Evolutionary conservation across 768 basidiomycete genomes (phyloP), one percentile per base, ranked within the genome.

Genomic region (Lanmaoa rubissima): DNA sequence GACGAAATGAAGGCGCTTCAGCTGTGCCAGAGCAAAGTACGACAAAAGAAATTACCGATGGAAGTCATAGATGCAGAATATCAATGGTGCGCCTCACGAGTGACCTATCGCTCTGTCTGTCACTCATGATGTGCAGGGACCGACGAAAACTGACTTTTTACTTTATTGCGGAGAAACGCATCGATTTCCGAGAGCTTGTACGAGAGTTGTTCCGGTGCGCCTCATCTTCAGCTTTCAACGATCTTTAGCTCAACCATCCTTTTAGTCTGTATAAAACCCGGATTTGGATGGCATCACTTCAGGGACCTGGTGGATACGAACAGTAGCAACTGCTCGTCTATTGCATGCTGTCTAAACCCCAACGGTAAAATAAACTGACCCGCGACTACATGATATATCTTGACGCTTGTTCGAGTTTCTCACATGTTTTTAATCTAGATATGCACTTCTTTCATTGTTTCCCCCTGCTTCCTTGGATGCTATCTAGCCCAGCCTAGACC

Each of bases 1-100:
- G 96, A 99, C 72, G 96, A 99, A 74, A 74, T 85, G 54, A 94
- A 95, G 74, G 96, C 96, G 21, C 76, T 99, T 43, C 87, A 91
- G 65, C 76, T 98, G 53, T 97, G 95, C 64, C 86, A 93, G 72
- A 90, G 79, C 58, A 98, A 98, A 73, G 95, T 97, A 14, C 79
- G 87, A 51, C 92, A 94, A 71, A 91, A 95, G 76, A 94, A 94
- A 69, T 75, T 98, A 68, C 94, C 94, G 17, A 99, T 99, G 96
- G 93, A 98, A 73, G 94, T 99, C 56, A 87, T 97, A 48, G 96
- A 98, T 73, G 96, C 95, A 34, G 96, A 98, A 74, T 99, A 95
- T 76, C 96, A 99, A 69, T 98, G 94, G 94, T 94, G 54, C 31
- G 88, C 75, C 6, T 26, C 38, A 24, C 44, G 13, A 10, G 24